These are phyloP conservation scores for Iris macrosiphon DNA, from an alignment of 106 monocot species.

Conservation along the genomic window DNA sequence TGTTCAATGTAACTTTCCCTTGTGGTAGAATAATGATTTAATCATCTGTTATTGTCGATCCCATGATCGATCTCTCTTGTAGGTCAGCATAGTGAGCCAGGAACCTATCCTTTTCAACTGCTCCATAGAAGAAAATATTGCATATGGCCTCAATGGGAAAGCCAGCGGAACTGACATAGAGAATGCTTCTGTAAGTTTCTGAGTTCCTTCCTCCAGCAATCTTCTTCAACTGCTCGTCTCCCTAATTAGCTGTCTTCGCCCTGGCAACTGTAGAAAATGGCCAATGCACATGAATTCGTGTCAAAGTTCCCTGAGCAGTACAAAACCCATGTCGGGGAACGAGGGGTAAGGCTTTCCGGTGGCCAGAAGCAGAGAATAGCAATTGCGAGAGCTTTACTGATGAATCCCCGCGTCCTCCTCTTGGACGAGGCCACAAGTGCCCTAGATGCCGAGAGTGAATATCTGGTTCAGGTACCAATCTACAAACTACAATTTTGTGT, in stretches of 20 bases:
- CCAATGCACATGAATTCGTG: conserved; percentile 94
- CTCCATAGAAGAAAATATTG: conserved; percentile 92
- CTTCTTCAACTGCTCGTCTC: neutral
- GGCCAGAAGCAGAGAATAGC: conserved; percentile 98
- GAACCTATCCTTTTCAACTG: conserved; percentile 95
- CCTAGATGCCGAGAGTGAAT: conserved; percentile 98
- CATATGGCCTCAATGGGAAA: conserved; percentile 81
- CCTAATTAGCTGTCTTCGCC: neutral
- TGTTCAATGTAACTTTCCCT: too few relatives aligned
- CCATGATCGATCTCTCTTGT: conserved; percentile 6
- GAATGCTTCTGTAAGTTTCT: conserved; percentile 77
- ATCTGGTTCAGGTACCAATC: conserved; percentile 80
- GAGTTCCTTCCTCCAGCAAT: neutral
- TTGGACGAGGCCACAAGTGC: conserved; percentile 79
- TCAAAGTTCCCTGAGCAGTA: conserved; percentile 86
- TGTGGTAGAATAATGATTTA: too few relatives aligned
- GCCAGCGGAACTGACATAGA: conserved; percentile 63
- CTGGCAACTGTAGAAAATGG: conserved; percentile 75
- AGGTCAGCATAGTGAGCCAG: conserved; percentile 99
- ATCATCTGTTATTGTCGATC: too few relatives aligned
- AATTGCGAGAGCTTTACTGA: conserved; percentile 69
- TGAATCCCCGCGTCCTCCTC: conserved; percentile 65
- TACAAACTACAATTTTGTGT: neutral
- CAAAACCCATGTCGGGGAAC: conserved; percentile 73
- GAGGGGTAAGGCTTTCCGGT: conserved; percentile 90